Conservation (phyloP, 768 basidiomycete species). For the Podaxis sp. region DNA sequence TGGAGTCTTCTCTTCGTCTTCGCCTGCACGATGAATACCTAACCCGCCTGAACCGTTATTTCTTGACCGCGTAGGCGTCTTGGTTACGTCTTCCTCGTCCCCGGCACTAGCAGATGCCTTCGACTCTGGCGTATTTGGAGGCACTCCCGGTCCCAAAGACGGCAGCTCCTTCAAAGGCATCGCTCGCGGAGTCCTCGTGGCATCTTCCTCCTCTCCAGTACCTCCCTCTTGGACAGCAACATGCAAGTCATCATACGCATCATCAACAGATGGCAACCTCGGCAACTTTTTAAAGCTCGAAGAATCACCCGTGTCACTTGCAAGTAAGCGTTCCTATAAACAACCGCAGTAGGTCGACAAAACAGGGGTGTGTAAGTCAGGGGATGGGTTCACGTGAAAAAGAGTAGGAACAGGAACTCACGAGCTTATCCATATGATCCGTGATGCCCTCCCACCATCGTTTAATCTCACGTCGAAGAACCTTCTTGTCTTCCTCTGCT, state of each 20-base stretch:
- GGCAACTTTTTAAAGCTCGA: constrained; percentile 51
- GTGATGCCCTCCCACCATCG: constrained; percentile 67
- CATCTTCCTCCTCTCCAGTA: not conserved
- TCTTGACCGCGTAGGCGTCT: not conserved
- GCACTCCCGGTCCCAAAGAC: not conserved
- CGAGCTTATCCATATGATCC: constrained; percentile 60
- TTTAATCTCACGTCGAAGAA: constrained; percentile 59
- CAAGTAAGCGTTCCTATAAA: constrained; percentile 44
- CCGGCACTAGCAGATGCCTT: not conserved
- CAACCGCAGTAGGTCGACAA: not conserved
- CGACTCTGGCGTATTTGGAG: not conserved
- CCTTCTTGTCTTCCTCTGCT: constrained; percentile 42
- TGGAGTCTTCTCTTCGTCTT: not conserved
- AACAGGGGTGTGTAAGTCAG: not conserved
- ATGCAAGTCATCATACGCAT: constrained; percentile 42
- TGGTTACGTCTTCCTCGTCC: not conserved
- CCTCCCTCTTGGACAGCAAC: not conserved
- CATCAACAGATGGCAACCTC: constrained; percentile 57
- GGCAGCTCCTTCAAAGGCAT: constrained; percentile 6
- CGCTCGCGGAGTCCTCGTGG: constrained; percentile 16
- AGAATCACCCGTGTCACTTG: constrained; percentile 23
- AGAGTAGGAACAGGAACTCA: constrained; percentile 29
- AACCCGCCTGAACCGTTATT: not conserved
- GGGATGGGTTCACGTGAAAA: not conserved
- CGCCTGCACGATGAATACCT: not conserved